phyloP scores from a whole-genome alignment of 768 basidiomycete species.

The Dendrothele bispora region DNA sequence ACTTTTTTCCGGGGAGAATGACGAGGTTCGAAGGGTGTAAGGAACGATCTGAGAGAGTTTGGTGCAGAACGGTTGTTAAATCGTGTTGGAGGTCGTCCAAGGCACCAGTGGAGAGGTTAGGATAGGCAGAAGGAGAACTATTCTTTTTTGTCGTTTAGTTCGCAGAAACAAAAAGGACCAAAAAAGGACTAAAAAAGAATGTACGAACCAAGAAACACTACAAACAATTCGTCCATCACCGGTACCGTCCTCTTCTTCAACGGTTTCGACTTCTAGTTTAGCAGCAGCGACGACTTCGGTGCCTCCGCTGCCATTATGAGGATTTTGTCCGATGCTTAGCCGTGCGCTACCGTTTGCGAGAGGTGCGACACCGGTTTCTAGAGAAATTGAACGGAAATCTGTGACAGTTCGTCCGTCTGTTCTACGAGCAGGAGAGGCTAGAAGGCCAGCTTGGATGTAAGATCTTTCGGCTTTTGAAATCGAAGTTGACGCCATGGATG shows the following conservation, averaged over 20 bases:
- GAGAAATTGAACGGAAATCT: slow-evolving; percentile 66
- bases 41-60: slow-evolving; percentile 65
- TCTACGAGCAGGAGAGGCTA: slow-evolving; percentile 60
- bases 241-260: slow-evolving; percentile 42
- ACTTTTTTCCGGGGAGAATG: slow-evolving; percentile 59
- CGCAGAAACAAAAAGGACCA: no score
- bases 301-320: slow-evolving; percentile 56
- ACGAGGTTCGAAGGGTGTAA: slow-evolving; percentile 65
- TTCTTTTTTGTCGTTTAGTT: neutral
- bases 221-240: slow-evolving; percentile 66
- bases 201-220: slow-evolving; percentile 73
- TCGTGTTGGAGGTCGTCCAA: slow-evolving; percentile 81
- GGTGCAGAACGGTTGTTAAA: slow-evolving; percentile 59
- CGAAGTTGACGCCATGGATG: slow-evolving; percentile 33
- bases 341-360: slow-evolving; percentile 85
- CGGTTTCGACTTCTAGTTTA: slow-evolving; percentile 75
- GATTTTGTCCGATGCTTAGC: slow-evolving; percentile 63
- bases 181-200: neutral
- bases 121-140: slow-evolving; percentile 83
- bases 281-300: slow-evolving; percentile 80
- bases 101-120: slow-evolving; percentile 57
- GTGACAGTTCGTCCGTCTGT: slow-evolving; percentile 70
- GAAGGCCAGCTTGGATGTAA: slow-evolving; percentile 68
- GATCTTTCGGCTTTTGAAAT: slow-evolving; percentile 81
- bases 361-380: slow-evolving; percentile 78